These are phyloP conservation scores for Kodamaea sp. DNA, from an alignment of 1,139 yeast genomes.

Conservation along the genomic window DNA sequence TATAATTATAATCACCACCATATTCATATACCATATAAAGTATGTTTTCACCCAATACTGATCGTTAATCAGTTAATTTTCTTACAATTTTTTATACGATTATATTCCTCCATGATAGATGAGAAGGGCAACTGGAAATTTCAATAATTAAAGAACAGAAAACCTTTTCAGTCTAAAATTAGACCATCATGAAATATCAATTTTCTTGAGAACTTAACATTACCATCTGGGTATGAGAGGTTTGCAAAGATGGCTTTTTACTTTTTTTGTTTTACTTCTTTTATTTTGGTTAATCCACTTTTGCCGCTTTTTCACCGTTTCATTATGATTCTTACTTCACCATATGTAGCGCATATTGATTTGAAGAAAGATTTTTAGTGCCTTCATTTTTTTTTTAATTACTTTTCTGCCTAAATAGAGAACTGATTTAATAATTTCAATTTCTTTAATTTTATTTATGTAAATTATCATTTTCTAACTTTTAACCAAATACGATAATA, in stretches of 20 bases:
- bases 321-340: background rate
- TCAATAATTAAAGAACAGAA: background rate
- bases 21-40: no score
- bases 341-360: constrained; percentile 6
- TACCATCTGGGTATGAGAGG: background rate
- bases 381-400: background rate
- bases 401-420: background rate
- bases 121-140: no score
- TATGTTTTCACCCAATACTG: no score
- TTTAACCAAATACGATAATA: background rate
- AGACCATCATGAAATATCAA: background rate
- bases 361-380: background rate
- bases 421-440: background rate
- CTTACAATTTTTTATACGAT: no score
- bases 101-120: no score
- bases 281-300: background rate
- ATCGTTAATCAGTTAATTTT: no score
- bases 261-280: background rate
- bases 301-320: background rate
- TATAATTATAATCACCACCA: no score
- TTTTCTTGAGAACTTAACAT: background rate
- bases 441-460: background rate
- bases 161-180: background rate
- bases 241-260: background rate
- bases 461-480: no score